phyloP scores from a whole-genome alignment of 306 rosid genomes.

The Quercus gilva region DNA sequence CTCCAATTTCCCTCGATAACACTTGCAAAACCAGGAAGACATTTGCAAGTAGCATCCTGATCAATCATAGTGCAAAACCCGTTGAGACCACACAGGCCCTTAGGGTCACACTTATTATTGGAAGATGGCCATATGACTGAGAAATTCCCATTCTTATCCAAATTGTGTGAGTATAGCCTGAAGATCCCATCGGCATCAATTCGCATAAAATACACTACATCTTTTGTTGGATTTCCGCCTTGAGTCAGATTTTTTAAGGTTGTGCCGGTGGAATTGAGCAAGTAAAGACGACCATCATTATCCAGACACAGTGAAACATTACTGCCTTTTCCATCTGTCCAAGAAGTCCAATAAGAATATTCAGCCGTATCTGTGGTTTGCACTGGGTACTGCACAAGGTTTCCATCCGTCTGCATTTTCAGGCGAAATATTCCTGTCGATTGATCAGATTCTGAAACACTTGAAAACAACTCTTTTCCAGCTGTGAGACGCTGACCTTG shows the following conservation, averaged over 20 bases:
- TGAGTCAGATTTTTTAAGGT: neutral
- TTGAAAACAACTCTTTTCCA: neutral
- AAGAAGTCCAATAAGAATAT: neutral
- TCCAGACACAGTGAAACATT: neutral
- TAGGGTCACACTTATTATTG: neutral
- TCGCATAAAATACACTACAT: neutral
- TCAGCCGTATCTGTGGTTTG: too few species aligned
- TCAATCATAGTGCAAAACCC: neutral
- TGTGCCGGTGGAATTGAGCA: neutral
- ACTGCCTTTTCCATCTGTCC: accelerated
- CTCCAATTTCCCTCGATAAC: neutral
- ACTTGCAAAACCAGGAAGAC: neutral
- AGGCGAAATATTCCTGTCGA: neutral
- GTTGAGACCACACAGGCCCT: neutral
- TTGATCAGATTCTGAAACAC: neutral
- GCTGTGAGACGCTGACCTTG: neutral
- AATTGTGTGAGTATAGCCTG: neutral
- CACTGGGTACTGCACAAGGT: neutral
- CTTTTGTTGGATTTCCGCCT: neutral
- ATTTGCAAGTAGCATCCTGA: neutral
- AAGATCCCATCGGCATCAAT: neutral
- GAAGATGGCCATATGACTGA: neutral
- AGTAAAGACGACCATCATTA: neutral
- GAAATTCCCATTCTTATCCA: neutral
- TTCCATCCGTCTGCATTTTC: neutral